phyloP scores from a whole-genome alignment of 805 yeast genomes.

The Candida maesae region DNA sequence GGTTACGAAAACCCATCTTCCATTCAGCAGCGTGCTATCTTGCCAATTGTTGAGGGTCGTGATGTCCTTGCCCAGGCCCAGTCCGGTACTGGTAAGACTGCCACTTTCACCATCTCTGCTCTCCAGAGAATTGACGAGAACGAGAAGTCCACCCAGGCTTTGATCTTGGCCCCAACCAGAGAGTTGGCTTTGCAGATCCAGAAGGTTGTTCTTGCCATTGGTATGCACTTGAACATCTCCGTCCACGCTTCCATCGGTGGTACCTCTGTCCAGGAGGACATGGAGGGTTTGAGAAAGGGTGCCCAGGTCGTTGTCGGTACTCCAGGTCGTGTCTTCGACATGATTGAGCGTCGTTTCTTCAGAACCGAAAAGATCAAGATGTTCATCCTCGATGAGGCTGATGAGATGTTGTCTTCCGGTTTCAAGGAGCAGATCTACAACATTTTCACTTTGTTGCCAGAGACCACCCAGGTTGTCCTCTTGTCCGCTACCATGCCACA shows the following conservation, averaged over 20 bases:
- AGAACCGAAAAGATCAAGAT: constrained; percentile 82
- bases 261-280: constrained; percentile 83
- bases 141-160: constrained; percentile 79
- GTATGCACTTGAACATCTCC: constrained; percentile 83
- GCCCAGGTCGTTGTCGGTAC: constrained; percentile 96
- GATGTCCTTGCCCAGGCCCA: constrained; percentile 99
- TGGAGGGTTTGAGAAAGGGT: constrained; percentile 76
- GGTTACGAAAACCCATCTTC: constrained; percentile 97
- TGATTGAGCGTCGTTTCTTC: constrained; percentile 87
- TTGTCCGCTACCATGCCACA: constrained; percentile 93
- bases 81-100: constrained; percentile 99
- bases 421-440: constrained; percentile 95
- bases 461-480: constrained; percentile 88
- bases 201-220: constrained; percentile 85
- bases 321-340: constrained; percentile 96
- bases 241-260: constrained; percentile 99
- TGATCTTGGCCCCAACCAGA: constrained; percentile 95
- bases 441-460: constrained; percentile 84
- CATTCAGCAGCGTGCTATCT: constrained; percentile 95
- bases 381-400: constrained; percentile 97
- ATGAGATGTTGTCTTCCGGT: constrained; percentile 90
- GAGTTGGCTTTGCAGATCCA: constrained; percentile 96
- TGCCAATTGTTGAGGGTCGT: constrained; percentile 91
- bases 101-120: constrained; percentile 89
- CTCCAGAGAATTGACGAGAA: constrained; percentile 71